These are phyloP conservation scores for Podospora conica DNA, from an alignment of 495 filamentous ascomycete species.

Conservation along the genomic window DNA sequence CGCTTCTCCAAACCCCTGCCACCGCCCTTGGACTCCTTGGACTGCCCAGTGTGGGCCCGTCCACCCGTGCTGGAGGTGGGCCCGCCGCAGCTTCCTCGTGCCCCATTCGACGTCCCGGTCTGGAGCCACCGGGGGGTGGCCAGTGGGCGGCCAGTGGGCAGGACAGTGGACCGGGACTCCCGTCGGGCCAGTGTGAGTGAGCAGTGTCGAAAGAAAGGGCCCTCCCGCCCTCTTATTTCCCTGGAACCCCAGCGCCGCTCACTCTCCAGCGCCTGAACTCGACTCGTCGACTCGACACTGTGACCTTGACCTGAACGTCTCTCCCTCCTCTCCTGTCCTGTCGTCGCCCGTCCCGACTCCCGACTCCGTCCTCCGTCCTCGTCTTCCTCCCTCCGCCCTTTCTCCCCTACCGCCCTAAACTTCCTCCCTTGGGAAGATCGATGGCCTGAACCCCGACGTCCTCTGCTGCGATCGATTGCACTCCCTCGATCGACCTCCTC, in stretches of 20 bases:
- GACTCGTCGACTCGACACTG: slow-evolving; percentile 4
- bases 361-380: background rate
- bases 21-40: background rate
- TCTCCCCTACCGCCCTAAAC: background rate
- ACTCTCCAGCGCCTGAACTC: slow-evolving; percentile 12
- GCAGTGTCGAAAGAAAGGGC: slow-evolving; percentile 7
- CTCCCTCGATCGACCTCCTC: background rate
- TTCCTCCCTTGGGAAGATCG: background rate
- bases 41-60: background rate
- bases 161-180: slow-evolving; percentile 7
- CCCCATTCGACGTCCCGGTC: background rate
- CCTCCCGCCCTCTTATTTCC: slow-evolving; percentile 22
- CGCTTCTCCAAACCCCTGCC: background rate
- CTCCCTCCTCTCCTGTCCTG: slow-evolving; percentile 3
- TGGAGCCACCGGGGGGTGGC: too few species aligned
- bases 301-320: background rate
- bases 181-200: slow-evolving; percentile 16
- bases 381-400: background rate
- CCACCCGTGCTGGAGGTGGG: background rate
- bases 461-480: background rate
- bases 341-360: background rate
- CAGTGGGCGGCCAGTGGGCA: too few species aligned
- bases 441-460: background rate
- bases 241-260: slow-evolving; percentile 16
- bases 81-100: background rate